Conservation (phyloP, 202 grass and related monocot genomes). For the Zizania palustris region DNA sequence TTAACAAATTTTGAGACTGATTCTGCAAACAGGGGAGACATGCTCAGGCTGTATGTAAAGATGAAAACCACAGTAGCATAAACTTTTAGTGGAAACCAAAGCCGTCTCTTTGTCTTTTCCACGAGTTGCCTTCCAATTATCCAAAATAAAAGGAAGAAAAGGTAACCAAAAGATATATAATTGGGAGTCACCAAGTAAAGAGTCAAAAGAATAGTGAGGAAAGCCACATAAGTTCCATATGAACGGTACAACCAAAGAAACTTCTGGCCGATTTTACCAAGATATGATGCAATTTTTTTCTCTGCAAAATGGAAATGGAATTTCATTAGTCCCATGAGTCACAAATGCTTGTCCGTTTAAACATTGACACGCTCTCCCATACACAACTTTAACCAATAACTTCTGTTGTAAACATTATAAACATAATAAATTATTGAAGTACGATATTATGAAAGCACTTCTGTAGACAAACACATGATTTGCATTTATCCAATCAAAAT, state of each 20-base stretch:
- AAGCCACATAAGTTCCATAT: constrained; percentile 95
- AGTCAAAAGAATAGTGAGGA: constrained; percentile 94
- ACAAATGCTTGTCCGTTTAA: neutral
- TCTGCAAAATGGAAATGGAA: constrained; percentile 57
- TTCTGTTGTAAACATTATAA: neutral
- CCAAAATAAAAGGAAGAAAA: constrained; percentile 98
- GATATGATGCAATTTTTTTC: constrained; percentile 86
- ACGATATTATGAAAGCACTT: neutral
- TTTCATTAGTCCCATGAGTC: constrained; percentile 1
- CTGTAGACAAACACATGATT: too few relatives aligned
- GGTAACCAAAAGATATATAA: constrained; percentile 97
- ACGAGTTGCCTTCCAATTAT: constrained; percentile 96
- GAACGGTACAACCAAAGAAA: constrained; percentile 87
- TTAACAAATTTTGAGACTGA: constrained; percentile 74
- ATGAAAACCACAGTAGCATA: constrained; percentile 83
- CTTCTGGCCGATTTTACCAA: constrained; percentile 84
- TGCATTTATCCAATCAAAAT: neutral
- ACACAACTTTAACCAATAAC: neutral
- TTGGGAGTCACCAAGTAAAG: constrained; percentile 94
- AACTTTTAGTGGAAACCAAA: constrained; percentile 93
- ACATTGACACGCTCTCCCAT: neutral
- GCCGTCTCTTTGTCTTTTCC: constrained; percentile 74
- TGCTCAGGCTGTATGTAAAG: constrained; percentile 79
- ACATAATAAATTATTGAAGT: neutral
- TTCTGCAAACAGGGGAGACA: constrained; percentile 64